Evolutionary conservation across 2,329 filamentous ascomycete species (phyloP).

Genomic region (Hypoxylon sp.): DNA sequence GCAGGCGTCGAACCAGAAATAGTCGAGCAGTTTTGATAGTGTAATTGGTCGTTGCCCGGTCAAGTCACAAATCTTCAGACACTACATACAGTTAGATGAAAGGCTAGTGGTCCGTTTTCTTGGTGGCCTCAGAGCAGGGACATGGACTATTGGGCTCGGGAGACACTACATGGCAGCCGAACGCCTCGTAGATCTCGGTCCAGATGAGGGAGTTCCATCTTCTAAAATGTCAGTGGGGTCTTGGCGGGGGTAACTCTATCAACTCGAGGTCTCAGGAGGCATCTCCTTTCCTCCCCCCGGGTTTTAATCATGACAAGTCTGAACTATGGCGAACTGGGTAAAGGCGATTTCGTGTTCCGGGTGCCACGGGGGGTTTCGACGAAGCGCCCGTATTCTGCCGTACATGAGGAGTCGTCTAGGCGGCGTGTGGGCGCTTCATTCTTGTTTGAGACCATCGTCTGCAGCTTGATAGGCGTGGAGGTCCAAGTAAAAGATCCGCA

Average conservation of each 20-base stretch:
- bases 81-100: constrained; percentile 36
- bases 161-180: constrained; percentile 43
- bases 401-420: constrained; percentile 16
- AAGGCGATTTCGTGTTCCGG: constrained; percentile 25
- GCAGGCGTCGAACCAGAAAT: constrained; percentile 42
- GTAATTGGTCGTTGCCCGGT: constrained; percentile 42
- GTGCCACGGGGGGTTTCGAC: constrained; percentile 23
- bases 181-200: constrained; percentile 46
- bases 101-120: constrained; percentile 37
- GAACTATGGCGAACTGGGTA: constrained; percentile 29
- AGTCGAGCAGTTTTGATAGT: constrained; percentile 29
- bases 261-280: constrained; percentile 30
- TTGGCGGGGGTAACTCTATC: constrained; percentile 44
- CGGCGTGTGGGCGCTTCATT: constrained; percentile 35
- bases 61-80: constrained; percentile 42
- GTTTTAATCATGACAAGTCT: constrained; percentile 28
- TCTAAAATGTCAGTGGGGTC: constrained; percentile 30
- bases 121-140: constrained; percentile 37
- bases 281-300: constrained; percentile 19
- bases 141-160: constrained; percentile 41
- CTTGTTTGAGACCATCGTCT: constrained; percentile 41
- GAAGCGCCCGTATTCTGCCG: constrained; percentile 39
- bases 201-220: constrained; percentile 39
- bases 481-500: constrained; percentile 34
- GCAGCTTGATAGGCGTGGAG: constrained; percentile 18